Evolutionary conservation across 257 asterid genomes (phyloP).

Genomic region (Ballota nigra): DNA sequence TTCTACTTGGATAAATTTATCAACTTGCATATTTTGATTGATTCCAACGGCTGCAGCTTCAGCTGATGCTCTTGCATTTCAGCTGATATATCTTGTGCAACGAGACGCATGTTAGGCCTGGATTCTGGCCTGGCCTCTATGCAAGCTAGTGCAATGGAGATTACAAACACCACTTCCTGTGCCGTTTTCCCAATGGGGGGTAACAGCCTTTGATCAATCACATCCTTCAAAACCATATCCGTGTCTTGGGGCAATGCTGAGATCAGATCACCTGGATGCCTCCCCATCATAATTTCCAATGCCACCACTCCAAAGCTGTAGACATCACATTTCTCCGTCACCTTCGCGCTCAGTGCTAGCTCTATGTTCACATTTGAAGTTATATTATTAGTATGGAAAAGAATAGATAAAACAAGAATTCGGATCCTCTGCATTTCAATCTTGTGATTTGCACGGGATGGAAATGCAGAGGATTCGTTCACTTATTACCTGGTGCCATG

Average conservation of each 20-base stretch:
- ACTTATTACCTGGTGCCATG: constrained; percentile 87
- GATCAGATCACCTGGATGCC: constrained; percentile 63
- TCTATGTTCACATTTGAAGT: constrained; percentile 35
- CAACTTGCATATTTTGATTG: constrained; percentile 42
- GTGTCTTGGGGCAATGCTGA: neutral
- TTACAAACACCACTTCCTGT: constrained; percentile 60
- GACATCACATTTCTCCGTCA: constrained; percentile 82
- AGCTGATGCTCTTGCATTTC: constrained; percentile 42
- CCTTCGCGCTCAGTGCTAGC: constrained; percentile 71
- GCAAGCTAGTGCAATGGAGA: constrained; percentile 69
- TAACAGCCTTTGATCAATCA: too few species aligned
- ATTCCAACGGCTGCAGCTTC: constrained; percentile 43
- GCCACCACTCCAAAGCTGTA: constrained; percentile 95
- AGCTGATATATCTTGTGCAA: constrained; percentile 70
- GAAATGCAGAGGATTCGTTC: neutral
- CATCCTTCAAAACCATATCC: too few species aligned
- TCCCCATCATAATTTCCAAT: constrained; percentile 36
- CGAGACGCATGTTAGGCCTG: constrained; percentile 74
- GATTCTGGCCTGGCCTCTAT: constrained; percentile 47
- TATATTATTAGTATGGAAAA: neutral
- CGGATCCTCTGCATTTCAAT: too few species aligned
- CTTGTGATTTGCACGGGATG: too few species aligned
- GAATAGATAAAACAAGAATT: neutral
- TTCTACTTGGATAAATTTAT: constrained; percentile 29
- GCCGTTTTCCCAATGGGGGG: constrained; percentile 58